A percentile compares a stretch with the other conserved stretches of the same genome.
These are phyloP conservation scores for Sideroxylon spinosum DNA, from an alignment of 179 eudicot genomes.

Conservation along the genomic window DNA sequence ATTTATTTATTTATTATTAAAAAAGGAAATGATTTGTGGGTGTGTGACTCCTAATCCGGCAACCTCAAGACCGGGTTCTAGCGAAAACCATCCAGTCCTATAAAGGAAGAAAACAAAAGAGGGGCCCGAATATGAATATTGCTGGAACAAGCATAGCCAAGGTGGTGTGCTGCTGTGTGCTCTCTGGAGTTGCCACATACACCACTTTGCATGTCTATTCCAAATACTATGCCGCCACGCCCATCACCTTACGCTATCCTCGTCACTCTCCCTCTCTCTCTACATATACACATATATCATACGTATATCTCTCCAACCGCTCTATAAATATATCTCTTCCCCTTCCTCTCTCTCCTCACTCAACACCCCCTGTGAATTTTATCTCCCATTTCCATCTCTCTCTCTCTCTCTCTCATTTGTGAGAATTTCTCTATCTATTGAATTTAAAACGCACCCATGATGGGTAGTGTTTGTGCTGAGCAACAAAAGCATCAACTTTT, in stretches of 20 bases:
- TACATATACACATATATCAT: no score
- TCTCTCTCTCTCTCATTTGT: no score
- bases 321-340: background rate
- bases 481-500: conserved; percentile 33
- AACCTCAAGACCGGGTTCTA: no score
- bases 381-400: background rate
- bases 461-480: conserved; percentile 38
- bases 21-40: no score
- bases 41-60: no score
- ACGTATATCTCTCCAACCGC: background rate
- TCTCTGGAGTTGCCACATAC: conserved; percentile 15
- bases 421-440: background rate
- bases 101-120: background rate
- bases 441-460: background rate
- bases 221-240: conserved; percentile 39
- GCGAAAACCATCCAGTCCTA: no score
- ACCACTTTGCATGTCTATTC: conserved; percentile 19
- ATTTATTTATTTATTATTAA: no score
- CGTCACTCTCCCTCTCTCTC: conserved; percentile 13
- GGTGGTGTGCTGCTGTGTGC: background rate
- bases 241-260: conserved; percentile 15
- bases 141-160: no score
- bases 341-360: background rate
- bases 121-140: background rate
- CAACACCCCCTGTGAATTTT: background rate